A percentile compares a stretch with the other conserved stretches of the same genome.
phyloP scores from a whole-genome alignment of 2,329 filamentous ascomycete species.

The Leptographium radiaticola region DNA sequence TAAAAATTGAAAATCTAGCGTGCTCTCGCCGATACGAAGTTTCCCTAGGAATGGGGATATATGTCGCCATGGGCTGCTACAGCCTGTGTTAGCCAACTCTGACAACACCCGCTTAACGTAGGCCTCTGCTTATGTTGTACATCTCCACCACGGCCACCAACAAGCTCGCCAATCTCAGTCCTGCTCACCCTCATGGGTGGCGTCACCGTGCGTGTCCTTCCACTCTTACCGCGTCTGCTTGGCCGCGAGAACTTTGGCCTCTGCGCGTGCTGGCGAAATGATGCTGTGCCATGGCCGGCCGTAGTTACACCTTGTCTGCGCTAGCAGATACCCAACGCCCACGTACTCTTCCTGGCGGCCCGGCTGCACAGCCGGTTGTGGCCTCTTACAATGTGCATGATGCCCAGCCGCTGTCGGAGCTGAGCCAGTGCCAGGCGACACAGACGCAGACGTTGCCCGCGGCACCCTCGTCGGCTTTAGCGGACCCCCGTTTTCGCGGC shows the following conservation, averaged over 20 bases:
- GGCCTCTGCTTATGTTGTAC: not conserved
- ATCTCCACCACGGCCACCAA: conserved; percentile 17
- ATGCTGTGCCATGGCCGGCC: conserved; percentile 20
- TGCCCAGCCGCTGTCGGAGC: conserved; percentile 17
- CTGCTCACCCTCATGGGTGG: conserved; percentile 23
- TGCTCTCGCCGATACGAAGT: no score
- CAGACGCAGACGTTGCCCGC: conserved; percentile 15
- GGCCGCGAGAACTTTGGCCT: conserved; percentile 21
- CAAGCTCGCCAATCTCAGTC: conserved; percentile 21
- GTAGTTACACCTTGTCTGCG: no score
- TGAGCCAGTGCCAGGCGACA: conserved; percentile 16
- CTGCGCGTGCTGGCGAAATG: conserved; percentile 22
- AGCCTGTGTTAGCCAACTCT: no score
- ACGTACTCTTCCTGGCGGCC: conserved; percentile 19
- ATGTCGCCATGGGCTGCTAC: no score
- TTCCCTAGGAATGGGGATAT: no score
- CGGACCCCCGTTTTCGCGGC: no score
- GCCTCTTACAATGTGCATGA: conserved; percentile 18
- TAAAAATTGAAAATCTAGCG: no score
- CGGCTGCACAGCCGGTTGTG: conserved; percentile 18
- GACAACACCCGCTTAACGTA: no score
- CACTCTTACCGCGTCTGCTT: conserved; percentile 17
- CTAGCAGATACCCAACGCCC: conserved; percentile 14
- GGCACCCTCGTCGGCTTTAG: conserved; percentile 21
- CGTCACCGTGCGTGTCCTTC: conserved; percentile 19